Percentiles rank a stretch among this genome's conserved stretches.
Evolutionary conservation across 345 rosid genomes (phyloP).

Genomic region (Cochlearia excelsa): DNA sequence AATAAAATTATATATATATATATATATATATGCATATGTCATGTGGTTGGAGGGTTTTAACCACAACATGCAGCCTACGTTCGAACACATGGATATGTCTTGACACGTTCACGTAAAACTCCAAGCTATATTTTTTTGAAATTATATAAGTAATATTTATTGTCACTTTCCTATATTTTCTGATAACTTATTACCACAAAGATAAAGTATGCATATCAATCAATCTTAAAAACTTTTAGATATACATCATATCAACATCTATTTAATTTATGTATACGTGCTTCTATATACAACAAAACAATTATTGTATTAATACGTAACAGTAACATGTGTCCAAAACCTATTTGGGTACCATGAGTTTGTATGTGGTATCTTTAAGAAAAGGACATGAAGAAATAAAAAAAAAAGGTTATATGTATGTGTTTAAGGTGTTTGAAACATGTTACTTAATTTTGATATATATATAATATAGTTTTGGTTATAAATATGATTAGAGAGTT

Average conservation of each 20-base stretch:
- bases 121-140: slow-evolving; percentile 9
- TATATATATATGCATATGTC: slow-evolving; percentile 10
- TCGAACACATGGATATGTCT: slow-evolving; percentile 32
- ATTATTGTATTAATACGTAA: not conserved
- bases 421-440: not conserved
- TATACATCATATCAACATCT: slow-evolving; percentile 31
- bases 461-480: too few relatives aligned
- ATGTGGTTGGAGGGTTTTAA: slow-evolving; percentile 29
- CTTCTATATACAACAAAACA: slow-evolving; percentile 2
- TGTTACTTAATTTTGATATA: too few relatives aligned
- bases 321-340: slow-evolving; percentile 10
- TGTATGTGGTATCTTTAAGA: slow-evolving; percentile 30
- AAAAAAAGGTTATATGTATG: not conserved
- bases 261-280: not conserved
- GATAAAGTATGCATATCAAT: slow-evolving; percentile 29
- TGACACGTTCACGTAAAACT: slow-evolving; percentile 36
- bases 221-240: slow-evolving; percentile 30
- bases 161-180: slow-evolving; percentile 28
- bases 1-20: too few relatives aligned
- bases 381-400: slow-evolving; percentile 25
- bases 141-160: not conserved
- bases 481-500: not conserved
- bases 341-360: slow-evolving; percentile 20
- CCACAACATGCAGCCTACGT: slow-evolving; percentile 29
- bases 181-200: slow-evolving; percentile 34